Percentiles rank a stretch among this genome's conserved stretches.
These are phyloP conservation scores for Verticillium longisporum DNA, from an alignment of 2,329 filamentous ascomycete species.

Conservation along the genomic window DNA sequence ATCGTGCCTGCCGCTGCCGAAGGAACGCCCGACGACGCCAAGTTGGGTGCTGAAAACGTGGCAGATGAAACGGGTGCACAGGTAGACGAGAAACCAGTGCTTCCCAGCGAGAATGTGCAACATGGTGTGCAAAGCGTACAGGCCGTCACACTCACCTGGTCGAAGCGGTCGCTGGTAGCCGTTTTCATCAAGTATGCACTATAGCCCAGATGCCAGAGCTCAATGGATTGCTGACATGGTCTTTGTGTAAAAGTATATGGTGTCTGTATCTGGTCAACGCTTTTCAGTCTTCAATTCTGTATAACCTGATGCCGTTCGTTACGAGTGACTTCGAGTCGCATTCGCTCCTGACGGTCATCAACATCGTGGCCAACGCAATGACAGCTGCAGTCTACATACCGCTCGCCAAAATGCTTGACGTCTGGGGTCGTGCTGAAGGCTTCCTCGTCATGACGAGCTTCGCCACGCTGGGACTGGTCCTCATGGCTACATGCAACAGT, in stretches of 20 bases:
- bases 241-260: constrained; percentile 22
- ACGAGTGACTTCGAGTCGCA: constrained; percentile 45
- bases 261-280: constrained; percentile 29
- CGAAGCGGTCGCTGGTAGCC: constrained; percentile 10
- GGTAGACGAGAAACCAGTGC: constrained; percentile 2
- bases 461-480: constrained; percentile 41
- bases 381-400: constrained; percentile 55
- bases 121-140: constrained; percentile 16
- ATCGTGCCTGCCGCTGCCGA: neutral
- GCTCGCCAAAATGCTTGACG: constrained; percentile 55
- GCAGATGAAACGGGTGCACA: neutral
- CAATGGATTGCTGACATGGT: constrained; percentile 32
- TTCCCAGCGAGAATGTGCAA: constrained; percentile 15
- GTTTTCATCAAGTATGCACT: constrained; percentile 10
- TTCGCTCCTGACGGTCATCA: constrained; percentile 45
- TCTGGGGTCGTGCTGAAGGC: constrained; percentile 57
- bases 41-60: neutral
- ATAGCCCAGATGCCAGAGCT: neutral
- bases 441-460: constrained; percentile 46
- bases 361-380: constrained; percentile 46
- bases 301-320: constrained; percentile 36
- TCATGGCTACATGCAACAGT: constrained; percentile 52
- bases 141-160: constrained; percentile 16
- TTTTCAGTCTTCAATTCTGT: constrained; percentile 26
- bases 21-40: neutral